Conservation (phyloP, 805 yeast genomes). For the Candida sonorensis region DNA sequence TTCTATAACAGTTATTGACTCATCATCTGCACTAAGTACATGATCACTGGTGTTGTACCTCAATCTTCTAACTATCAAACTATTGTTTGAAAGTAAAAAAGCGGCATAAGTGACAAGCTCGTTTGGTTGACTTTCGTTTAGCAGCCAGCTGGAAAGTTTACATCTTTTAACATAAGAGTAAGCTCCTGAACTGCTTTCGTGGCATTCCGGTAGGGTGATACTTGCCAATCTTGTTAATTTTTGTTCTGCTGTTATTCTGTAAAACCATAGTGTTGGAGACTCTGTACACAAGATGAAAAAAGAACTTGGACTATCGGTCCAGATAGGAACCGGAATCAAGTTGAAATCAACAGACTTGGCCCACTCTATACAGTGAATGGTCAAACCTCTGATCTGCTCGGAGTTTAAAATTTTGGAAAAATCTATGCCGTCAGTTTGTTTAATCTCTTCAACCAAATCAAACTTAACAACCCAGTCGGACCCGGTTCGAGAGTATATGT, state of each 20-base stretch:
- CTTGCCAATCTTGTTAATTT: conserved; percentile 4
- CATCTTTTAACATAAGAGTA: conserved; percentile 7
- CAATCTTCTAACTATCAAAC: conserved; percentile 6
- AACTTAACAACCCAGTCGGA: conserved; percentile 11
- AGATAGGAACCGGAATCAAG: too few relatives aligned
- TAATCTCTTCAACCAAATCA: conserved; percentile 9
- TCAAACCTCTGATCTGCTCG: conserved; percentile 10
- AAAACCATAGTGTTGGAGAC: conserved; percentile 8
- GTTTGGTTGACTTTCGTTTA: not conserved
- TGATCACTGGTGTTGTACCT: conserved; percentile 1
- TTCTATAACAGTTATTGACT: conserved; percentile 2
- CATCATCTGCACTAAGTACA: conserved; percentile 1
- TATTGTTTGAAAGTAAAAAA: conserved; percentile 7
- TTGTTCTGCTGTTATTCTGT: conserved; percentile 4
- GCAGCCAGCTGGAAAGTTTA: conserved; percentile 12
- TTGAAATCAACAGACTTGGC: too few relatives aligned
- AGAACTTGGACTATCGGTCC: conserved; percentile 4
- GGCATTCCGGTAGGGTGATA: conserved; percentile 2
- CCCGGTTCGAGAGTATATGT: conserved; percentile 11
- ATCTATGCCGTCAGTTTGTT: conserved; percentile 10
- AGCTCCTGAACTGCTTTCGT: not conserved
- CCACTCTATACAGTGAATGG: conserved; percentile 22
- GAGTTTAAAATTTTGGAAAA: conserved; percentile 7
- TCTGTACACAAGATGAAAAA: conserved; percentile 12
- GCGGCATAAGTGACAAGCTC: conserved; percentile 5